These are phyloP conservation scores for Ophiostoma angusticollis DNA, from an alignment of 2,329 filamentous ascomycete species.

Conservation along the genomic window DNA sequence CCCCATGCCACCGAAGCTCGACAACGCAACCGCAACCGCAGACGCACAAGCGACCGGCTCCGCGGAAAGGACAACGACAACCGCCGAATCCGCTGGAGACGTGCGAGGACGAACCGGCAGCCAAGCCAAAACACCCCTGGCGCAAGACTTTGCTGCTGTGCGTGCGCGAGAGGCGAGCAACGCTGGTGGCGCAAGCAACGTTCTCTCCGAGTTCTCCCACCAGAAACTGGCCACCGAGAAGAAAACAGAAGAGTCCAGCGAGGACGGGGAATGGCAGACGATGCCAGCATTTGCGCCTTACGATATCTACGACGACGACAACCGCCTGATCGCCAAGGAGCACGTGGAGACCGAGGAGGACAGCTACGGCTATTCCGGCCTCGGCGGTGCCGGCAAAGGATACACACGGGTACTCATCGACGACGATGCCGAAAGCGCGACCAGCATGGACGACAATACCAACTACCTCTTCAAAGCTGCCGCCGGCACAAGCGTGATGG, in stretches of 20 bases:
- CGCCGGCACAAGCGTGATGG: slow-evolving; percentile 41
- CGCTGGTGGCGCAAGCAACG: slow-evolving; percentile 22
- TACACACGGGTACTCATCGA: slow-evolving; percentile 94
- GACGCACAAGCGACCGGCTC: background rate
- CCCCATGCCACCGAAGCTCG: slow-evolving; percentile 14
- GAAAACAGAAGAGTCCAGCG: slow-evolving; percentile 39
- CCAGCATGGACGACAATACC: slow-evolving; percentile 94
- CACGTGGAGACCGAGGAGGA: slow-evolving; percentile 57
- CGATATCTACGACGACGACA: slow-evolving; percentile 92
- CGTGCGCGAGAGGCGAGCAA: slow-evolving; percentile 28
- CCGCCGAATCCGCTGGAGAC: too few species aligned
- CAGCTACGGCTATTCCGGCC: slow-evolving; percentile 54
- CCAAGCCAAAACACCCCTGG: background rate
- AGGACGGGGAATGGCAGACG: slow-evolving; percentile 71
- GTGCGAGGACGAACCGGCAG: too few species aligned
- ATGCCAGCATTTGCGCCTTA: slow-evolving; percentile 92
- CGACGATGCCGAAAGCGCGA: slow-evolving; percentile 85
- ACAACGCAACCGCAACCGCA: slow-evolving; percentile 3
- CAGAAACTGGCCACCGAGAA: slow-evolving; percentile 56
- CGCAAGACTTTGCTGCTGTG: slow-evolving; percentile 15
- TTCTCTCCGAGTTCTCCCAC: slow-evolving; percentile 79
- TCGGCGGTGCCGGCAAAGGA: slow-evolving; percentile 84
- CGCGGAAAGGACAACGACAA: background rate
- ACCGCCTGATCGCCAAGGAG: slow-evolving; percentile 73
- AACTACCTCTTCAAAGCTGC: slow-evolving; percentile 75